A percentile compares a stretch with the other conserved stretches of the same genome.
These are phyloP conservation scores for Aquilaria malaccensis DNA, from an alignment of 345 rosid genomes.

Conservation along the genomic window DNA sequence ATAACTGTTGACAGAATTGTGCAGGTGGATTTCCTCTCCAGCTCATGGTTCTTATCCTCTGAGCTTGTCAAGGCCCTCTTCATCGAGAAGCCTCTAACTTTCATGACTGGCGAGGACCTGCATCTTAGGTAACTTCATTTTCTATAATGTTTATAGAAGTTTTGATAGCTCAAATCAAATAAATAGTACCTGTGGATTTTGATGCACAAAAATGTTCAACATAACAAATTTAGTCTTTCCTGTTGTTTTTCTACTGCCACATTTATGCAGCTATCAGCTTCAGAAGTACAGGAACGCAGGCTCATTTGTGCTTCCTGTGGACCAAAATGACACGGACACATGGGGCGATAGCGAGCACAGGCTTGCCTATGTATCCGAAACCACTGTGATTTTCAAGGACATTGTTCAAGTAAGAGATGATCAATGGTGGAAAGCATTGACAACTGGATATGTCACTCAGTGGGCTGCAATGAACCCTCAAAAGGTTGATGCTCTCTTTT, in stretches of 20 bases:
- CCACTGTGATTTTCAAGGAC: slow-evolving; percentile 95
- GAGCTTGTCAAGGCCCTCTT: slow-evolving; percentile 86
- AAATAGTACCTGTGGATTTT: no score
- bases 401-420: slow-evolving; percentile 86
- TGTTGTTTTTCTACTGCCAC: background rate
- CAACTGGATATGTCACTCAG: slow-evolving; percentile 81
- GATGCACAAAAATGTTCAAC: no score
- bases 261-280: slow-evolving; percentile 78
- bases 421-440: slow-evolving; percentile 95
- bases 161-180: no score
- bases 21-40: slow-evolving; percentile 95
- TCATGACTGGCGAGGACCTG: slow-evolving; percentile 96
- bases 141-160: no score
- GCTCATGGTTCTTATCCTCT: slow-evolving; percentile 95
- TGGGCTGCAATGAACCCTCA: slow-evolving; percentile 99
- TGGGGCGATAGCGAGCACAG: slow-evolving; percentile 99
- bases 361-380: slow-evolving; percentile 90
- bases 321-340: slow-evolving; percentile 78
- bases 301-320: slow-evolving; percentile 90
- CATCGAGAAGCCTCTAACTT: slow-evolving; percentile 84
- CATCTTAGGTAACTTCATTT: slow-evolving; percentile 61
- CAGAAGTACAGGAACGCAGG: slow-evolving; percentile 91
- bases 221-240: no score
- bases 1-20: slow-evolving; percentile 70
- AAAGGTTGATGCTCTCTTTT: slow-evolving; percentile 85